These are phyloP conservation scores for Termitomyces sp. DNA, from an alignment of 768 basidiomycete species.

Conservation along the genomic window DNA sequence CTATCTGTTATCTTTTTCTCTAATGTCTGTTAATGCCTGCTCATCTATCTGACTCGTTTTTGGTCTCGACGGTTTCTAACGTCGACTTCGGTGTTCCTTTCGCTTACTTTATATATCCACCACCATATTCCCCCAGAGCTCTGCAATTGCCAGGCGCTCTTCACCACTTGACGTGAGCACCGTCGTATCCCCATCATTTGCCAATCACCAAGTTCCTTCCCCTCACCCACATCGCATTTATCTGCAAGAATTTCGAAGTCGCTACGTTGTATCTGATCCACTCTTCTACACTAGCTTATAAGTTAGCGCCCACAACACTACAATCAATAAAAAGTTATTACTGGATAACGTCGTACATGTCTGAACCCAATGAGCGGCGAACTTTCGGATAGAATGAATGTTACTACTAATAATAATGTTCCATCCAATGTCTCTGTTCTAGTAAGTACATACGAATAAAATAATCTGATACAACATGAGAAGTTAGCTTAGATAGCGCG, in stretches of 20 bases:
- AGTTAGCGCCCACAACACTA: background rate
- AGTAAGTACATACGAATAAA: conserved; percentile 5
- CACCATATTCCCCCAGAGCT: conserved; percentile 21
- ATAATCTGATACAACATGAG: conserved; percentile 1
- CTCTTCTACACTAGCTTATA: background rate
- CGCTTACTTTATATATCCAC: conserved; percentile 15
- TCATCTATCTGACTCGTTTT: conserved; percentile 2
- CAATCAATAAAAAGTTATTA: background rate
- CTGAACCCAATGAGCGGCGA: too few species aligned
- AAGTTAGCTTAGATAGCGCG: background rate
- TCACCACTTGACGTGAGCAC: conserved; percentile 46
- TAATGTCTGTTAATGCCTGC: background rate
- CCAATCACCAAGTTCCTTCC: too few species aligned
- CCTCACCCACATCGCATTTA: background rate
- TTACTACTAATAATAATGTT: too few species aligned
- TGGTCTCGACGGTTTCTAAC: conserved; percentile 17
- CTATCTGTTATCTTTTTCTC: background rate
- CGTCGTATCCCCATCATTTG: conserved; percentile 38
- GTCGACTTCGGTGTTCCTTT: conserved; percentile 26
- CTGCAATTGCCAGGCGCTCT: conserved; percentile 11
- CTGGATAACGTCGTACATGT: background rate
- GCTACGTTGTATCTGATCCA: too few species aligned
- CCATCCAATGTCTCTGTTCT: background rate
- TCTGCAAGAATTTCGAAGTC: background rate
- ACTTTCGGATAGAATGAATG: too few species aligned